These are phyloP conservation scores for Cyclotella baltica DNA, from an alignment of 108 stramenopile species.

Conservation along the genomic window DNA sequence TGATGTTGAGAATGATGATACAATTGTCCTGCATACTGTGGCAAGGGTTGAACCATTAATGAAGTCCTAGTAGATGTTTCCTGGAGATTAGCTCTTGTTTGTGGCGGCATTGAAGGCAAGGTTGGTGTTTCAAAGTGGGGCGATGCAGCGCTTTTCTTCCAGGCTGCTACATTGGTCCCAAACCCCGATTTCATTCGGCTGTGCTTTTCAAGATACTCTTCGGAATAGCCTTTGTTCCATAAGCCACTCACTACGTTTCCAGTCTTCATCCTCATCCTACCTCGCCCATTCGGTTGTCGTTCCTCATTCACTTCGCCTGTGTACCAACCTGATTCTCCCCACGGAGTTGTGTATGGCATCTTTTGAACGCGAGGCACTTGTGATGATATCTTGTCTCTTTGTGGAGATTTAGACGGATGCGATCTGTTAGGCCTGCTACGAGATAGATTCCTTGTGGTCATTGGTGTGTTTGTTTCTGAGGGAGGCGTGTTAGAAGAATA, in stretches of 20 bases:
- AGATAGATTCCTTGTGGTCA: not conserved
- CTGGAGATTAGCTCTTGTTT: too few relatives aligned
- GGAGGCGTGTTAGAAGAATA: not conserved
- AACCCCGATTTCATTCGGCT: conserved; percentile 16
- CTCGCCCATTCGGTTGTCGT: conserved; percentile 59
- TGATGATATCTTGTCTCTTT: not conserved
- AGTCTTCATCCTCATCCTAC: conserved; percentile 58
- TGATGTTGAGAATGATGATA: not conserved
- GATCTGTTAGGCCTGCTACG: not conserved
- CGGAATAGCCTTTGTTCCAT: conserved; percentile 28
- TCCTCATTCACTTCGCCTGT: conserved; percentile 55
- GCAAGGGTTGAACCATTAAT: not conserved
- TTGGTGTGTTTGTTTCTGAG: not conserved
- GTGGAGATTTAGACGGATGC: not conserved
- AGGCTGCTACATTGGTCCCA: conserved; percentile 8
- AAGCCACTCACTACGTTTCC: conserved; percentile 19
- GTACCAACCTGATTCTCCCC: conserved; percentile 62
- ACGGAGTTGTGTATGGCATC: conserved; percentile 46
- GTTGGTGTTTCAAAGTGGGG: not conserved
- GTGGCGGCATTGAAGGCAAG: too few relatives aligned
- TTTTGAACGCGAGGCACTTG: conserved; percentile 1
- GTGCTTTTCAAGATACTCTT: conserved; percentile 19
- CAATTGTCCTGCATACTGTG: not conserved
- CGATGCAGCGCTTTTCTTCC: conserved; percentile 5
- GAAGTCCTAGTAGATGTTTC: not conserved